Evolutionary conservation across 495 filamentous ascomycete species (phyloP).

Genomic region (Sordaria brevicollis): DNA sequence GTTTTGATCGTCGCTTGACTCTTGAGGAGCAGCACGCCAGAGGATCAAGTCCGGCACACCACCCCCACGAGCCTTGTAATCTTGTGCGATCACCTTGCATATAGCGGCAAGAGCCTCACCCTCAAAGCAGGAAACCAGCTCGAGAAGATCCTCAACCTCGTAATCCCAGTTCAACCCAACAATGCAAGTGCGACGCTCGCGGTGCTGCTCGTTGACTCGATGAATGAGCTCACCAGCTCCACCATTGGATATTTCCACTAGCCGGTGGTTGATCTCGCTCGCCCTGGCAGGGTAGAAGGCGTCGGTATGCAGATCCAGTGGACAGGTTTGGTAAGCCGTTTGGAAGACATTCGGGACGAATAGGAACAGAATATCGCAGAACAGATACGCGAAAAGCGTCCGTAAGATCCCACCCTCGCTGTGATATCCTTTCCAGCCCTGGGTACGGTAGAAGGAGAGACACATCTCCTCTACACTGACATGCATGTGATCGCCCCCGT

Average conservation of each 20-base stretch:
- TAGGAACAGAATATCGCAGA: conserved; percentile 87
- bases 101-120: conserved; percentile 70
- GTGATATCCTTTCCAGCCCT: conserved; percentile 93
- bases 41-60: conserved; percentile 91
- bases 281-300: conserved; percentile 79
- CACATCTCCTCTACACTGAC: conserved; percentile 81
- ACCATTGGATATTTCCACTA: conserved; percentile 78
- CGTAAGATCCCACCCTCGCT: conserved; percentile 81
- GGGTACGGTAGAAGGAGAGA: conserved; percentile 66
- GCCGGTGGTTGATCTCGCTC: conserved; percentile 80
- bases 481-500: conserved; percentile 42
- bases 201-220: conserved; percentile 52
- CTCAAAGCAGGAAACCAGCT: conserved; percentile 71
- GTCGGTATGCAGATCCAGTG: conserved; percentile 86
- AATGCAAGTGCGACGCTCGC: conserved; percentile 64
- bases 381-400: conserved; percentile 84
- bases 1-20: conserved; percentile 18
- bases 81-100: conserved; percentile 90
- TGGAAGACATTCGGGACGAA: conserved; percentile 97
- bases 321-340: conserved; percentile 86
- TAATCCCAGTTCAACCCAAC: conserved; percentile 90
- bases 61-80: conserved; percentile 76
- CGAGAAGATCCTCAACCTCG: conserved; percentile 64
- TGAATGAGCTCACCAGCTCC: conserved; percentile 55
- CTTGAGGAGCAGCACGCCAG: conserved; percentile 43